Conservation (phyloP, 352 stramenopile genomes). For the Phytophthora hybrid region DNA sequence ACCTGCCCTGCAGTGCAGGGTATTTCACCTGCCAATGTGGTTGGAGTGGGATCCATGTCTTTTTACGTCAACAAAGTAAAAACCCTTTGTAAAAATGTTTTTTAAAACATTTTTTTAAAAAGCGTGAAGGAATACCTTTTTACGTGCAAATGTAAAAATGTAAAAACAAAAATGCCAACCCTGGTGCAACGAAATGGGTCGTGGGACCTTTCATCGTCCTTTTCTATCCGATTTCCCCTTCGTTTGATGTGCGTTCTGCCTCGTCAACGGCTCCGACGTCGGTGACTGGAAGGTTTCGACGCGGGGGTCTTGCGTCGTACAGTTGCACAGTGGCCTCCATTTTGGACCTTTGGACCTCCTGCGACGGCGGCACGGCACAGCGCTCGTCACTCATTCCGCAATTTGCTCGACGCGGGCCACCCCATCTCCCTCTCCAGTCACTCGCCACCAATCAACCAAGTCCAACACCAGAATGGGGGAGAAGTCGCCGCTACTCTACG, state of each 20-base stretch:
- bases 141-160: too few species aligned
- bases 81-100: too few species aligned
- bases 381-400: slow-evolving; percentile 16
- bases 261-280: neutral
- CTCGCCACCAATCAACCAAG: neutral
- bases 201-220: neutral
- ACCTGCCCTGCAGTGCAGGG: too few species aligned
- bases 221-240: neutral
- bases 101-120: too few species aligned
- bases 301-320: neutral
- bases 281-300: neutral
- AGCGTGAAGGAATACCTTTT: too few species aligned
- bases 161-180: too few species aligned
- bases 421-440: neutral
- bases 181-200: too few species aligned
- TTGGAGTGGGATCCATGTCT: too few species aligned
- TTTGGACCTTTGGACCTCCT: neutral
- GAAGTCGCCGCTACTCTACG: slow-evolving; percentile 23
- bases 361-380: neutral
- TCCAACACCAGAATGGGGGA: slow-evolving; percentile 24
- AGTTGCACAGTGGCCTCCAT: neutral
- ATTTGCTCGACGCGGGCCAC: slow-evolving; percentile 7
- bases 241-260: neutral
- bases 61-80: too few species aligned
- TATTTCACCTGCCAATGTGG: too few species aligned